Conservation (phyloP, 805 yeast genomes). For the Yarrowia bubula region DNA sequence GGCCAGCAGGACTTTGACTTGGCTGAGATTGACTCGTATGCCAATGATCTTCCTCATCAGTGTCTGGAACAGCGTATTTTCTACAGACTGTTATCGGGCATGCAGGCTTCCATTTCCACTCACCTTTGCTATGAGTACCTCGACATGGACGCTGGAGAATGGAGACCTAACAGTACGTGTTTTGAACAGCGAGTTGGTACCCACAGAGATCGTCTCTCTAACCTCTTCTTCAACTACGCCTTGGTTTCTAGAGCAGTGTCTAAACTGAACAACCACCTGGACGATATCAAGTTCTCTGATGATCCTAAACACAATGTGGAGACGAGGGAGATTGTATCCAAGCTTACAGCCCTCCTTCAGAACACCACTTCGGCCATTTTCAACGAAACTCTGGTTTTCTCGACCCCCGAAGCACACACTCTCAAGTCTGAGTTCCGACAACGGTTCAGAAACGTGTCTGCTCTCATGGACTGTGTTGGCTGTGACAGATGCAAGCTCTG, state of each 20-base stretch:
- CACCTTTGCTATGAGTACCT: slow-evolving; percentile 84
- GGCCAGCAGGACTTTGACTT: slow-evolving; percentile 31
- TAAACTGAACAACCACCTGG: slow-evolving; percentile 57
- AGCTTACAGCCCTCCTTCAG: not conserved
- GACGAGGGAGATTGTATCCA: not conserved
- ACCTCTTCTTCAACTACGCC: slow-evolving; percentile 90
- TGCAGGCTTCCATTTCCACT: slow-evolving; percentile 94
- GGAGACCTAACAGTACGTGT: slow-evolving; percentile 77
- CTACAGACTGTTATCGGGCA: slow-evolving; percentile 81
- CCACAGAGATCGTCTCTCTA: slow-evolving; percentile 82
- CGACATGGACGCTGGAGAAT: slow-evolving; percentile 66
- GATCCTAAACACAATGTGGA: not conserved
- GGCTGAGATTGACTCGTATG: slow-evolving; percentile 35
- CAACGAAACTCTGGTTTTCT: slow-evolving; percentile 52
- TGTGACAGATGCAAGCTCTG: slow-evolving; percentile 97
- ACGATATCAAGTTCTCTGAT: slow-evolving; percentile 47
- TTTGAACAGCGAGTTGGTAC: slow-evolving; percentile 90
- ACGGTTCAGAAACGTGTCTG: slow-evolving; percentile 84
- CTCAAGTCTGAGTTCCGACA: slow-evolving; percentile 82
- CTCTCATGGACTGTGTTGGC: slow-evolving; percentile 97
- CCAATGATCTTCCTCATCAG: slow-evolving; percentile 48
- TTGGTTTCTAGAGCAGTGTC: slow-evolving; percentile 76
- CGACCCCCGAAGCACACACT: slow-evolving; percentile 41
- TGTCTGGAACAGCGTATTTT: slow-evolving; percentile 88
- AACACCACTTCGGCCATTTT: slow-evolving; percentile 42